Evolutionary conservation across 2,329 filamentous ascomycete species (phyloP), one percentile per base, ranked within the genome.

Genomic region (Sporothrix protearum): DNA sequence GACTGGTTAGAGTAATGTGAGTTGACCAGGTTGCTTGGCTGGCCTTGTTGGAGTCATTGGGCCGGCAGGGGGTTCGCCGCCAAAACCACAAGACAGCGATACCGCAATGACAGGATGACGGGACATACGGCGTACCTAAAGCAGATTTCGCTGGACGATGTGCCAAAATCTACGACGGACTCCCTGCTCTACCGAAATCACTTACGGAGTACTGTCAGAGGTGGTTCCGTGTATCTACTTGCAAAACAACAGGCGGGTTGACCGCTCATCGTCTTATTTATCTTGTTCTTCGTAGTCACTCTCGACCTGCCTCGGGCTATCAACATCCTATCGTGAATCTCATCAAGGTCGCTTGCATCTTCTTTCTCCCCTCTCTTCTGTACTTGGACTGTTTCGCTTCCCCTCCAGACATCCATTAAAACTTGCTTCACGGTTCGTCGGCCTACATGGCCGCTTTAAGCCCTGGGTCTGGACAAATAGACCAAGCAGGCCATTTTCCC

Each of bases 361-460:
- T 33, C 7, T n/a, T 33, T 55, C 22, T 39, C 19, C 12, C 28
- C 33, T 9, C n/a, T 9, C 16, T 49, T 66, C 42, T 8, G 6
- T 33, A 30, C 16, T 39, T 66, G 10, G 10, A 33, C 49, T 16
- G 39, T 47, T 49, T 49, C 63, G 49, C 59, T 42, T 22, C 36
- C 22, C 36, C n/a, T 39, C 36, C 36, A 64, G 59, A 42, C 12
- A 22, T n/a, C 63, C 42, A 66, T 49, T 47, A 33, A 33, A 49
- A n/a, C 42, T 66, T 49, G 36, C 36, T 64, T 64, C n/a, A 36
- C 59, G n/a, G 59, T n/a, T 42, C 10, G 57, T 63, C 57, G 36
- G 28, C 59, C 59, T 45, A 42, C 45, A 64, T 64, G 59, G 36
- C 14, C 57, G 33, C 25, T 63, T 63, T 42, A 63, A 63, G 57